Evolutionary conservation across 2,329 filamentous ascomycete genomes (phyloP).

Genomic region (Penicillium sclerotigenum): DNA sequence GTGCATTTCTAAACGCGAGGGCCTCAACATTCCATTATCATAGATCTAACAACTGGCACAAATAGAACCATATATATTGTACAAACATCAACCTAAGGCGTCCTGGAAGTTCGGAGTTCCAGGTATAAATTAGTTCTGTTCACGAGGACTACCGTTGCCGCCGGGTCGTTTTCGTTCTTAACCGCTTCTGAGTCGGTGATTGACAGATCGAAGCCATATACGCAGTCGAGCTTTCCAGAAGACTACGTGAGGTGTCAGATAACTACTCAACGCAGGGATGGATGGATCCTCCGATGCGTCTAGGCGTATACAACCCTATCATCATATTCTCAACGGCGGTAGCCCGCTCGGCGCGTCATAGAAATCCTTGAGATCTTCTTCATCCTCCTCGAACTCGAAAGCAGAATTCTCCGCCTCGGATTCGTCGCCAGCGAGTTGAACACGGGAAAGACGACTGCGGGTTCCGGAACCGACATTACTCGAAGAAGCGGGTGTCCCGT

Average conservation of each 20-base stretch:
- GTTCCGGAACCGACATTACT: conserved; percentile 7
- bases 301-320: neutral
- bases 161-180: neutral
- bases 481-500: conserved; percentile 23
- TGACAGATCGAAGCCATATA: neutral
- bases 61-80: neutral
- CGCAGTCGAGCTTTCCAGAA: neutral
- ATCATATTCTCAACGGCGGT: conserved; percentile 28
- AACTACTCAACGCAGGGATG: too few relatives aligned
- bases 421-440: conserved; percentile 27
- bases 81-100: neutral
- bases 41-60: neutral
- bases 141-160: neutral
- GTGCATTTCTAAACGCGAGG: neutral
- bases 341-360: conserved; percentile 41
- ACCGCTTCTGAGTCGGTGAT: neutral
- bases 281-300: neutral
- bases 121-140: too few relatives aligned
- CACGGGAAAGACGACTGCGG: conserved; percentile 25
- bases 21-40: neutral
- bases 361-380: conserved; percentile 39
- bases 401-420: conserved; percentile 24
- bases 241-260: neutral
- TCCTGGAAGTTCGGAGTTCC: neutral
- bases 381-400: conserved; percentile 24